Percentiles rank a stretch among this genome's conserved stretches.
Evolutionary conservation across 2,329 filamentous ascomycete genomes (phyloP).

Genomic region (Westerdykella sp.): DNA sequence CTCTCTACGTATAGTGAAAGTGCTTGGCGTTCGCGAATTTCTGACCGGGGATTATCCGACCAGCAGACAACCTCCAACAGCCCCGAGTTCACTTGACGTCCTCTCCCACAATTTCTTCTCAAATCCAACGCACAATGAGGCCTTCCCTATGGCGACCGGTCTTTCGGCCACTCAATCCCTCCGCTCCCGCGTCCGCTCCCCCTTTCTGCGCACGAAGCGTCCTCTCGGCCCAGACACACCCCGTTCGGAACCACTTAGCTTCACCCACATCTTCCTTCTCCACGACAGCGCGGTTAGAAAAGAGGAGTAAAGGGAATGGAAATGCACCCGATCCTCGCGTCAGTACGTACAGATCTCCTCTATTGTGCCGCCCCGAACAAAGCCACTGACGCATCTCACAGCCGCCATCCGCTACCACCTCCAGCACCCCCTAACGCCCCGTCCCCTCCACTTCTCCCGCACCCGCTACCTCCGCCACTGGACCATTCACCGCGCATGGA

Average conservation of each 20-base stretch:
- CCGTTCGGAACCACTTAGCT: too few relatives aligned
- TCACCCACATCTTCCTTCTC: constrained; percentile 19
- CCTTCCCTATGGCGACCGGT: constrained; percentile 20
- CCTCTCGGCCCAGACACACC: constrained; percentile 2
- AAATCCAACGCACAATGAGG: constrained; percentile 17
- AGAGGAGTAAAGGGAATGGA: constrained; percentile 18
- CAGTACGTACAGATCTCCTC: constrained; percentile 19
- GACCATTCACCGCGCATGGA: constrained; percentile 97
- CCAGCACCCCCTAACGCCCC: constrained; percentile 60
- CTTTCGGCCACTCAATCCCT: constrained; percentile 13
- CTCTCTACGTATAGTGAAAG: too few relatives aligned
- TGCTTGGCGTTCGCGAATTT: neutral
- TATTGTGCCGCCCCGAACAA: neutral
- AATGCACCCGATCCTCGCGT: constrained; percentile 25
- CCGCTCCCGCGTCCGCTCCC: constrained; percentile 4
- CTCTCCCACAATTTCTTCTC: constrained; percentile 1
- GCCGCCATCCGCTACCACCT: constrained; percentile 65
- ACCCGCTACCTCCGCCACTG: constrained; percentile 87
- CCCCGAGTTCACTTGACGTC: constrained; percentile 6
- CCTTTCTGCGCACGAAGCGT: constrained; percentile 8
- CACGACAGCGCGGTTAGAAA: constrained; percentile 23
- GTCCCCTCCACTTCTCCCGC: constrained; percentile 81
- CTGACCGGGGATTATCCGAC: neutral
- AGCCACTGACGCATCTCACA: constrained; percentile 21
- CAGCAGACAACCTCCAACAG: neutral